phyloP scores from a whole-genome alignment of 441 rosid genomes.

The Adansonia gregorii region DNA sequence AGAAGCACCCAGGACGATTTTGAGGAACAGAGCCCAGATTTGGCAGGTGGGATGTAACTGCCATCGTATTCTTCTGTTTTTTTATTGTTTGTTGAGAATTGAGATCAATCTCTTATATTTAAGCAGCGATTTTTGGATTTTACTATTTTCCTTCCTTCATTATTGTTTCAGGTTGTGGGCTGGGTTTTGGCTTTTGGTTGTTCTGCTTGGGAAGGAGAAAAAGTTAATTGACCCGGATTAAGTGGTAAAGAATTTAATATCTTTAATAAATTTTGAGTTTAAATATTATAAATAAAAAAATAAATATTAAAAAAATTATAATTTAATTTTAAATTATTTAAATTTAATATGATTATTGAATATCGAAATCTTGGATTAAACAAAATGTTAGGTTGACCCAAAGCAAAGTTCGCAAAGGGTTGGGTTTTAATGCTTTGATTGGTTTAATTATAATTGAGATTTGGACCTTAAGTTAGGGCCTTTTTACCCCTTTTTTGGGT shows the following conservation, averaged over 20 bases:
- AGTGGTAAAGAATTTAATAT: no score
- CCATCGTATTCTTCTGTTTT: slow-evolving; percentile 33
- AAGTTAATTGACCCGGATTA: background rate
- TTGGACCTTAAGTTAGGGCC: background rate
- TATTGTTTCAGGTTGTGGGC: background rate
- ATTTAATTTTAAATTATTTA: no score
- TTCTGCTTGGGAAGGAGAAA: background rate
- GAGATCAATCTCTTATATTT: background rate
- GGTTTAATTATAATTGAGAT: background rate
- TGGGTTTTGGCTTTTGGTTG: background rate
- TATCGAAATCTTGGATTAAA: no score
- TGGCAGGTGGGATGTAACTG: slow-evolving; percentile 35
- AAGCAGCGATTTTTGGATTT: background rate
- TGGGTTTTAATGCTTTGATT: background rate
- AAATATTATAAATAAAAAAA: no score
- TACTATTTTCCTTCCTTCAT: background rate
- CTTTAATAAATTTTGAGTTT: no score
- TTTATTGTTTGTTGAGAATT: background rate
- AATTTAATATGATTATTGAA: no score
- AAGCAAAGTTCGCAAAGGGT: background rate
- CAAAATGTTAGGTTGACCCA: no score
- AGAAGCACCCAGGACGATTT: slow-evolving; percentile 20
- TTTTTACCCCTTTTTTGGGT: background rate
- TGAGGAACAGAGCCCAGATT: slow-evolving; percentile 31
- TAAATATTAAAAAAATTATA: no score